Conservation (phyloP, 2,329 filamentous ascomycete genomes). For the Amphichorda felina region DNA sequence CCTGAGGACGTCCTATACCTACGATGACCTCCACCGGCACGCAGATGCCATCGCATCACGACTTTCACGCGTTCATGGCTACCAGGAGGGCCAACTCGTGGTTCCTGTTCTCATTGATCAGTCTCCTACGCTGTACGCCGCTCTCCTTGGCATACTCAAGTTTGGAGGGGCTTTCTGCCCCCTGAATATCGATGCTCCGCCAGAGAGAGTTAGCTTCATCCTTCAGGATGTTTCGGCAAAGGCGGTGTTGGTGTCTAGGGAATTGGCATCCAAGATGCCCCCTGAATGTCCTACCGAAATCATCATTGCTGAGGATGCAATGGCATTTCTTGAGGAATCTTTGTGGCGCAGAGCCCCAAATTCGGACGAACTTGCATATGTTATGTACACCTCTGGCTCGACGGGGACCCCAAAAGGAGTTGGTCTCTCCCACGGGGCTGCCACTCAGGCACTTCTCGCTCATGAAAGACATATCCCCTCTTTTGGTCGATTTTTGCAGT, state of each 20-base stretch:
- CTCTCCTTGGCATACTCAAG: conserved; percentile 67
- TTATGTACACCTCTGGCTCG: conserved; percentile 89
- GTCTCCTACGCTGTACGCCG: conserved; percentile 64
- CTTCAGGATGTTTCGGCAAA: conserved; percentile 61
- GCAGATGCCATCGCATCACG: conserved; percentile 43
- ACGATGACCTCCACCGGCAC: conserved; percentile 46
- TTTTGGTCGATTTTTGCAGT: conserved; percentile 78
- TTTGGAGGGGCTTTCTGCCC: conserved; percentile 80
- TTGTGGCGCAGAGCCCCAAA: not conserved
- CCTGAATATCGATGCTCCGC: conserved; percentile 64
- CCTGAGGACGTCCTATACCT: conserved; percentile 36
- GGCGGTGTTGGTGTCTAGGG: conserved; percentile 52
- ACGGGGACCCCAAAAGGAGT: conserved; percentile 87
- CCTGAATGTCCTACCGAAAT: conserved; percentile 16
- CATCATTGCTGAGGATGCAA: conserved; percentile 19
- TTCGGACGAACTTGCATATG: conserved; percentile 55
- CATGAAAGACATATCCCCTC: conserved; percentile 66
- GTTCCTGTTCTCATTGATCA: conserved; percentile 72
- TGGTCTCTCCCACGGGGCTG: conserved; percentile 66
- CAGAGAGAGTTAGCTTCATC: conserved; percentile 70
- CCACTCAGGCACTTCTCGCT: conserved; percentile 69
- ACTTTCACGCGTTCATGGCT: conserved; percentile 19
- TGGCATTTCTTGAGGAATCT: not conserved
- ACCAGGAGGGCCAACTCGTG: conserved; percentile 27
- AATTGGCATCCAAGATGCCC: conserved; percentile 29